Base-by-base conservation (phyloP, 352 stramenopile genomes). In the Phytophthora fragariaefolia region DNA sequence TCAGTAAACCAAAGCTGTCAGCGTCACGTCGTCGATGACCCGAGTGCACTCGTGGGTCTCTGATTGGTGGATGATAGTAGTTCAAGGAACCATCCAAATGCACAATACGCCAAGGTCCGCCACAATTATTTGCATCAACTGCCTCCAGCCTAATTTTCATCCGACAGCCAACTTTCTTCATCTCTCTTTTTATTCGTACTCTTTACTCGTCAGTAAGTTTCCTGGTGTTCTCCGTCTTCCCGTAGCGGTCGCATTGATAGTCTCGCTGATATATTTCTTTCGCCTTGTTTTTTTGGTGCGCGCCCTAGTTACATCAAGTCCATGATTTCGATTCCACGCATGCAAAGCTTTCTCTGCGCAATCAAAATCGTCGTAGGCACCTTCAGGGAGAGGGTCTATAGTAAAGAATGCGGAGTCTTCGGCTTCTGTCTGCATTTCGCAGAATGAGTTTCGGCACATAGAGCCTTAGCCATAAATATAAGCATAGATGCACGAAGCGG, bases 131-230 rank as follows among this genome's bases (percentile, higher is more conserved):
- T 8, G 12, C 10, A 3, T 57, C 22, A 28, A 57, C 32, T 7
- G 50, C 50, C 24, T 23, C n/a, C 18, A 57, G 18, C 2, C 18
- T 15, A 42, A 57, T 46, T 4, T 30, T 18, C 50, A 57, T 46
- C 1, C 3, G 3, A 8, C 50, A 47, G 2, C 27, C 48, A 42
- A 38, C 26, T 23, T 40, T 38, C 4, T 12, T 54, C 7, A 27
- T 42, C 9, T 18, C 40, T 3, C 48, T 15, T 4, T 54, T 22
- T 15, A 17, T 3, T 13, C 48, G 48, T 27, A 54, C 18, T 13
- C 27, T 2, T 13, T 54, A 24, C 15, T 54, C 48, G 18, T 54
- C 27, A 13, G 13, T 26, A 24, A 54, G 26, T 5, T 3, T n/a
- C 4, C 26, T 12, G 6, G 38, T 54, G 17, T 36, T 40, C 18